phyloP scores from a whole-genome alignment of 148 eudicot species.

The Rhododendron ferrugineum region DNA sequence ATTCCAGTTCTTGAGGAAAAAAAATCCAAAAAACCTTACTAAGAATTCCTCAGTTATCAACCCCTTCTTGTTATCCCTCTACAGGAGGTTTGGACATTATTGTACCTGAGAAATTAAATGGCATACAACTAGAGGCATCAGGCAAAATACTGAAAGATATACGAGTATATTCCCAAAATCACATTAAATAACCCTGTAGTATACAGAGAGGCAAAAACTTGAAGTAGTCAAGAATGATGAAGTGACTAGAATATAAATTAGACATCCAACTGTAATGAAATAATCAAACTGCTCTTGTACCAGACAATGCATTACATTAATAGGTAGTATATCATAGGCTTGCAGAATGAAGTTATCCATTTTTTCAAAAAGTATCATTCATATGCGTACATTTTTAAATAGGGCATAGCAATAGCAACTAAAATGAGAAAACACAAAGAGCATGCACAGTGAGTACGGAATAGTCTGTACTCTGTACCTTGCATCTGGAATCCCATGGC shows the following conservation, averaged over 20 bases:
- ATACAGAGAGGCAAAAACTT: background rate
- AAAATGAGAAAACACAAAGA: background rate
- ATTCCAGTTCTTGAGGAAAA: background rate
- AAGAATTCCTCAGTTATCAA: background rate
- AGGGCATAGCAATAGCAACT: background rate
- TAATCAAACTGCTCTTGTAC: background rate
- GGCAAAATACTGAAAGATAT: background rate
- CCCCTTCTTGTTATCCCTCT: background rate
- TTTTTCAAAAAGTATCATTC: background rate
- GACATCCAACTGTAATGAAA: background rate
- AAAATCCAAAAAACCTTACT: background rate
- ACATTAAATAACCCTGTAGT: background rate
- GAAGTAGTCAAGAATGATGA: background rate
- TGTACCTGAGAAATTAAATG: background rate
- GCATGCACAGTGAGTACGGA: background rate
- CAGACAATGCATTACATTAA: background rate
- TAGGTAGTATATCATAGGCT: background rate
- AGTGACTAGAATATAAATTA: background rate
- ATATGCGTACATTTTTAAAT: no score
- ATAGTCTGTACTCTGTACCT: conserved; percentile 62
- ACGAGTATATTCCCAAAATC: background rate
- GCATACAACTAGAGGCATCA: background rate
- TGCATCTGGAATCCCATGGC: conserved; percentile 99
- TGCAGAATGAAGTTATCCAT: background rate
- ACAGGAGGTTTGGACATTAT: background rate